phyloP scores from a whole-genome alignment of 495 filamentous ascomycete genomes.

The Talaromyces trachyspermus region DNA sequence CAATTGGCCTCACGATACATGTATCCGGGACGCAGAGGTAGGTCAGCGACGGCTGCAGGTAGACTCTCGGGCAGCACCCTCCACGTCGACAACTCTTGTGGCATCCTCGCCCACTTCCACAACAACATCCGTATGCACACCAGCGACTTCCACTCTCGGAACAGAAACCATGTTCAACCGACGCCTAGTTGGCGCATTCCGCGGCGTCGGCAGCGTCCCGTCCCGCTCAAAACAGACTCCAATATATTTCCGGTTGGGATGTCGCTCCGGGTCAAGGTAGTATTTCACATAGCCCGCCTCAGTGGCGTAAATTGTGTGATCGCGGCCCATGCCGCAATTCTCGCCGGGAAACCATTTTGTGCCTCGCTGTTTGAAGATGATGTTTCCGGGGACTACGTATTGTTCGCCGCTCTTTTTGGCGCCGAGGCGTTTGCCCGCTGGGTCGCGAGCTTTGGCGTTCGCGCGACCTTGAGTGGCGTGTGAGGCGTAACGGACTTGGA shows the following conservation, averaged over 20 bases:
- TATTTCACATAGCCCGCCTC: conserved; percentile 87
- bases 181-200: conserved; percentile 54
- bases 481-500: conserved; percentile 62
- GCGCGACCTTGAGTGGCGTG: conserved; percentile 85
- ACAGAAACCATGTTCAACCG: conserved; percentile 61
- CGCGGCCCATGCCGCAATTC: conserved; percentile 87
- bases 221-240: conserved; percentile 78
- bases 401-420: conserved; percentile 89
- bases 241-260: conserved; percentile 84
- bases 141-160: conserved; percentile 29
- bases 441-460: conserved; percentile 71
- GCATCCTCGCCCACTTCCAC: conserved; percentile 22
- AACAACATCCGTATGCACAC: conserved; percentile 29
- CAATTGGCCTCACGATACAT: conserved; percentile 80
- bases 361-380: conserved; percentile 94
- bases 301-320: conserved; percentile 91
- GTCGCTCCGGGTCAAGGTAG: conserved; percentile 74
- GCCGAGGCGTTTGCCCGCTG: conserved; percentile 86
- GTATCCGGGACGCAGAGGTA: conserved; percentile 59
- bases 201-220: conserved; percentile 61
- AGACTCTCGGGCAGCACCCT: conserved; percentile 19
- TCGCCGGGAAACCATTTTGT: conserved; percentile 92
- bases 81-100: conserved; percentile 25
- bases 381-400: conserved; percentile 89
- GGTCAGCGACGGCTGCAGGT: conserved; percentile 27